Evolutionary conservation across 2,329 filamentous ascomycete species (phyloP), one percentile per base, ranked within the genome.

Genomic region (Talaromyces sp.): DNA sequence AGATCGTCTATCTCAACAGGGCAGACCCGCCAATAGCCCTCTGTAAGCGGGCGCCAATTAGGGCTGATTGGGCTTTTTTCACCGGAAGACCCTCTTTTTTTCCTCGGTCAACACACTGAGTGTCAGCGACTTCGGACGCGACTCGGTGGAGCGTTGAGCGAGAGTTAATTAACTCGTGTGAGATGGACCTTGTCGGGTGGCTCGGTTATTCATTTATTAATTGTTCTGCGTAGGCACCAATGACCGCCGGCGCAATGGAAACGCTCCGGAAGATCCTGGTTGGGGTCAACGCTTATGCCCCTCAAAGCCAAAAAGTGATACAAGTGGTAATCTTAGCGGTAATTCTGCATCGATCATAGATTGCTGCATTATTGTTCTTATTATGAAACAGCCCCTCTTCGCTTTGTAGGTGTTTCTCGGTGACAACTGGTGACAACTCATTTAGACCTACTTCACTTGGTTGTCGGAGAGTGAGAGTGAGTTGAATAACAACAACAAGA

Each of bases 211-310:
- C 11, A 11, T 10, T 46, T 19, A 9, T 11, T n/a, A 29, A 52
- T 52, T n/a, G n/a, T n/a, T n/a, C n/a, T n/a, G n/a, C n/a, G n/a
- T n/a, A n/a, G n/a, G n/a, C n/a, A n/a, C 49, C 24, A 52, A 52
- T 52, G 14, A 13, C 14, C 19, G 27, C 13, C 49, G 26, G 13
- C 24, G 49, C 49, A 29, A 52, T 26, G 24, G 19, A n/a, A 26
- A 26, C 27, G 49, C 27, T 19, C 49, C 29, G 24, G 5, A 7
- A 69, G 50, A 61, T 67, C n/a, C 49, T 69, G 55, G 62, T 62
- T 58, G 81, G 80, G 70, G 80, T 69, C 73, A 74, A 69, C 70
- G 77, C 66, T 70, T 76, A 70, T 67, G 2, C 26, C 24, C 26
- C 49, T 29, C 19, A 46, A 7, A 17, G 6, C 6, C 26, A 6